These are phyloP conservation scores for Aspergillus brunneoviolaceus DNA, from an alignment of 2,329 filamentous ascomycete species.

Conservation along the genomic window DNA sequence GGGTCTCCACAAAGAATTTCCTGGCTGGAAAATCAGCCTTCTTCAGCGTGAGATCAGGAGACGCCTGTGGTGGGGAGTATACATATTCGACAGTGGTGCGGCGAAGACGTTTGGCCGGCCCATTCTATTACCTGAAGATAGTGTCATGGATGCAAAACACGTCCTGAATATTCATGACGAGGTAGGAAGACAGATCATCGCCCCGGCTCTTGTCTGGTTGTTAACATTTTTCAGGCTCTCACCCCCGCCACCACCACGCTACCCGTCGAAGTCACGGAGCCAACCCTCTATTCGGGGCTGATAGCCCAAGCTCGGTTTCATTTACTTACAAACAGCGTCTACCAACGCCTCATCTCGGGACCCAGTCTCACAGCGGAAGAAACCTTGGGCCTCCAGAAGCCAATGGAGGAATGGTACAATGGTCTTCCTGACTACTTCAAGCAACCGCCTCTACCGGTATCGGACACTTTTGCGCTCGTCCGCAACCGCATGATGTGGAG, in stretches of 20 bases:
- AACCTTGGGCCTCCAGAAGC: slow-evolving; percentile 40
- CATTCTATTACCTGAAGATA: slow-evolving; percentile 46
- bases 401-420: slow-evolving; percentile 46
- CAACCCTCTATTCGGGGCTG: slow-evolving; percentile 46
- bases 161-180: slow-evolving; percentile 48
- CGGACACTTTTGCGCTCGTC: slow-evolving; percentile 39
- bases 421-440: slow-evolving; percentile 44
- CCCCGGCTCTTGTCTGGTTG: not conserved
- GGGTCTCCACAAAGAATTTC: slow-evolving; percentile 53
- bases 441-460: slow-evolving; percentile 33
- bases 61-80: slow-evolving; percentile 45
- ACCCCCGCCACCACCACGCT: slow-evolving; percentile 37
- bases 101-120: slow-evolving; percentile 53
- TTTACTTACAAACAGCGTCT: slow-evolving; percentile 45
- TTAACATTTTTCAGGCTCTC: slow-evolving; percentile 28
- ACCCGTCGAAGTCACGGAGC: slow-evolving; percentile 38
- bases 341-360: slow-evolving; percentile 46
- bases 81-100: slow-evolving; percentile 51
- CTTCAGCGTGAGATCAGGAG: slow-evolving; percentile 44
- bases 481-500: slow-evolving; percentile 45
- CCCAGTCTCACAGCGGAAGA: slow-evolving; percentile 44
- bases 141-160: slow-evolving; percentile 46
- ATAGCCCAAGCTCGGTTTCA: slow-evolving; percentile 46
- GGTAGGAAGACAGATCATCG: slow-evolving; percentile 17
- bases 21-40: slow-evolving; percentile 47